phyloP scores from a whole-genome alignment of 1,284 basidiomycete genomes.

The Ceratobasidium sp. region DNA sequence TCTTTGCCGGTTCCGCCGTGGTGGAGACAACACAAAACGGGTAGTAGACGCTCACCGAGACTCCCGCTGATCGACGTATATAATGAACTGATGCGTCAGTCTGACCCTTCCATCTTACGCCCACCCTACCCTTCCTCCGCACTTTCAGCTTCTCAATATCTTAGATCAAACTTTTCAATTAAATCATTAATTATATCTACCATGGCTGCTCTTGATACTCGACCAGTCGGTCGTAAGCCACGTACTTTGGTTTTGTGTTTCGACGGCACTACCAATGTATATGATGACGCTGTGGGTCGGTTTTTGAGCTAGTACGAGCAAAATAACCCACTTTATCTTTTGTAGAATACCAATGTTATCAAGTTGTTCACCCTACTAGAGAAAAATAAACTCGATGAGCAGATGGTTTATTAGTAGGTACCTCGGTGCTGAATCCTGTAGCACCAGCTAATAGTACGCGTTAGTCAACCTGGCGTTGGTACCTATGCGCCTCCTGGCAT shows the following conservation, averaged over 20 bases:
- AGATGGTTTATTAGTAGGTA: constrained; percentile 52
- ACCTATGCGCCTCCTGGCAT: constrained; percentile 47
- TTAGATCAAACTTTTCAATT: too few species aligned
- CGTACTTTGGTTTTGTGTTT: constrained; percentile 52
- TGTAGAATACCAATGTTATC: constrained; percentile 52
- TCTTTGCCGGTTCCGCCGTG: too few species aligned
- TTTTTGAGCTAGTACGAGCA: background rate
- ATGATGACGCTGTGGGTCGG: constrained; percentile 43
- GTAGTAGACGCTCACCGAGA: background rate
- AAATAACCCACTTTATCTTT: background rate
- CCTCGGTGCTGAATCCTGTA: background rate
- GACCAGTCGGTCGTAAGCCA: constrained; percentile 18
- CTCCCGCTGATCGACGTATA: background rate
- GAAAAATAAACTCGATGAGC: constrained; percentile 49
- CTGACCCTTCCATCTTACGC: too few species aligned
- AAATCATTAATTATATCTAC: background rate
- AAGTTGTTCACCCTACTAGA: constrained; percentile 51
- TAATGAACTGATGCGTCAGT: background rate
- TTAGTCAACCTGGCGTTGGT: constrained; percentile 44
- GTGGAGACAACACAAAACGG: background rate
- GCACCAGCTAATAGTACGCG: background rate
- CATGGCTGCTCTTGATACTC: constrained; percentile 30
- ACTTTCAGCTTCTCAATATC: too few species aligned
- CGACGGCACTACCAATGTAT: constrained; percentile 52
- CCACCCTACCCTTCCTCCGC: too few species aligned